These are phyloP conservation scores for Emergomyces orientalis DNA, from an alignment of 2,329 filamentous ascomycete genomes.

Conservation along the genomic window DNA sequence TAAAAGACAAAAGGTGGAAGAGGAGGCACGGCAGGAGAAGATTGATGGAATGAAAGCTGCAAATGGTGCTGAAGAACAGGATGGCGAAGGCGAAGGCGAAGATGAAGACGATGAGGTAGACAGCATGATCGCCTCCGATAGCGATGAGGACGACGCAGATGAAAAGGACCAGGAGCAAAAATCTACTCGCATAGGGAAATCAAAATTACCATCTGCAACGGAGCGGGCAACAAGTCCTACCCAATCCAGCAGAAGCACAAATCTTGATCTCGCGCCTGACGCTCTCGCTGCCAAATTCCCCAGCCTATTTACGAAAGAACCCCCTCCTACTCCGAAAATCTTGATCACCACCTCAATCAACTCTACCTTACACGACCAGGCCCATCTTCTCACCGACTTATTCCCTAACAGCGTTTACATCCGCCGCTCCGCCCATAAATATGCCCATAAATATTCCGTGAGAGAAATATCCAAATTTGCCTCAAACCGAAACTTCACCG, in stretches of 20 bases:
- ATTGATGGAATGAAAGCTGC: neutral
- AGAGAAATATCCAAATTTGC: slow-evolving; percentile 85
- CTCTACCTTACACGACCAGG: slow-evolving; percentile 77
- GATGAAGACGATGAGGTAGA: slow-evolving; percentile 52
- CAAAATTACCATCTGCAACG: slow-evolving; percentile 29
- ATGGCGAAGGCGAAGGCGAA: slow-evolving; percentile 30
- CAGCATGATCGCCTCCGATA: slow-evolving; percentile 63
- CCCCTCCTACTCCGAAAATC: slow-evolving; percentile 63
- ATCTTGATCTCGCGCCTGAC: slow-evolving; percentile 52
- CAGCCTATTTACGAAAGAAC: slow-evolving; percentile 44
- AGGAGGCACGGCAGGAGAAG: slow-evolving; percentile 24
- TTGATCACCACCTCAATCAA: slow-evolving; percentile 87
- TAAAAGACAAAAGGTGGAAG: slow-evolving; percentile 39
- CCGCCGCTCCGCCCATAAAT: slow-evolving; percentile 70
- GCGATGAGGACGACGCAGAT: slow-evolving; percentile 41
- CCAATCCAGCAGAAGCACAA: slow-evolving; percentile 49
- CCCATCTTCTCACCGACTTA: slow-evolving; percentile 64
- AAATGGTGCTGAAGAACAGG: slow-evolving; percentile 35
- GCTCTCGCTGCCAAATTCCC: slow-evolving; percentile 53
- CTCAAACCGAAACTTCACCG: slow-evolving; percentile 69
- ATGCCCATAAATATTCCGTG: slow-evolving; percentile 83
- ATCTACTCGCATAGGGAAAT: slow-evolving; percentile 26
- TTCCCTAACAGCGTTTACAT: slow-evolving; percentile 80
- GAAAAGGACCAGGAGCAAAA: slow-evolving; percentile 26
- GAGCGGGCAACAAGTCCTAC: slow-evolving; percentile 47